Evolutionary conservation across 169 alveolate genomes (phyloP).

Genomic region (Cryptosporidium ryanae): DNA sequence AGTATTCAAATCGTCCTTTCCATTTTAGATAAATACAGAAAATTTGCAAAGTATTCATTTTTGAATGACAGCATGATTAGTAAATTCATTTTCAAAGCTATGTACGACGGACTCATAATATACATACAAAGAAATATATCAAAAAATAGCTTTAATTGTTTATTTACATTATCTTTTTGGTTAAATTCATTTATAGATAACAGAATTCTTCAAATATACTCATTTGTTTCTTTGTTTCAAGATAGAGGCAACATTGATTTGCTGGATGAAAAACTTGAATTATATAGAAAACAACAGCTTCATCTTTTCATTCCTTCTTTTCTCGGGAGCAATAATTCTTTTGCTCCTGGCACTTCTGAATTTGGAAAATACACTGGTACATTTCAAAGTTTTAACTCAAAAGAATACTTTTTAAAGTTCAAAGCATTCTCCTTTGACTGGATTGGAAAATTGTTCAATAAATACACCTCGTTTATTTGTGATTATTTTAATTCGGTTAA

Average conservation of each 20-base stretch:
- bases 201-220: constrained; percentile 20
- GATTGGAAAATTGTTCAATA: not conserved
- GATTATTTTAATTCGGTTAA: not conserved
- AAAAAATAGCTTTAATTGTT: not conserved
- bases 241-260: not conserved
- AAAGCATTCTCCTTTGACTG: not conserved
- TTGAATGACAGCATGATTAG: constrained; percentile 13
- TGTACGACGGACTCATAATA: constrained; percentile 47
- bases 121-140: constrained; percentile 25
- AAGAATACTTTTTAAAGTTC: not conserved
- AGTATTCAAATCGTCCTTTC: constrained; percentile 55
- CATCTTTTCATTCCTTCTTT: too few relatives aligned
- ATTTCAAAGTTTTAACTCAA: not conserved
- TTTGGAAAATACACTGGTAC: not conserved
- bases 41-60: constrained; percentile 43
- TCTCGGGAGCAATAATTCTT: too few relatives aligned
- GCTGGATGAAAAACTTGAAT: too few relatives aligned
- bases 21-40: constrained; percentile 16
- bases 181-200: constrained; percentile 54
- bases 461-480: not conserved
- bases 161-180: constrained; percentile 44
- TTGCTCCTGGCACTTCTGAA: too few relatives aligned
- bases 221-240: not conserved
- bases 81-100: constrained; percentile 23
- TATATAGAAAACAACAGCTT: too few relatives aligned